A percentile compares a stretch with the other conserved stretches of the same genome.
These are phyloP conservation scores for Trichoderma pleuroti DNA, from an alignment of 2,329 filamentous ascomycete genomes.

Conservation along the genomic window DNA sequence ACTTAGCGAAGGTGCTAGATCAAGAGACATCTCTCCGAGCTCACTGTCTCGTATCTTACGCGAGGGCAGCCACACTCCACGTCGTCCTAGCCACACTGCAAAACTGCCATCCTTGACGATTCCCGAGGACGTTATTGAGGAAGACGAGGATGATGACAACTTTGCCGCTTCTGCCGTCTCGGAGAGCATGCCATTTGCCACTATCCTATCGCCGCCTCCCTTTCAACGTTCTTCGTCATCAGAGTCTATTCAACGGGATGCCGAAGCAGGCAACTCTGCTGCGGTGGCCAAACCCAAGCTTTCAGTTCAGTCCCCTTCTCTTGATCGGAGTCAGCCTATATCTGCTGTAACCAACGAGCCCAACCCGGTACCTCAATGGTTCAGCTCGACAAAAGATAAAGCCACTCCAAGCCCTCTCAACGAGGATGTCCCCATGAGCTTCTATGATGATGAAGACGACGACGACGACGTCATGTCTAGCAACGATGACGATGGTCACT, in stretches of 20 bases:
- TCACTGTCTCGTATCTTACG: constrained; percentile 51
- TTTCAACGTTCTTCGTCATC: constrained; percentile 37
- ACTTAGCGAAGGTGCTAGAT: constrained; percentile 41
- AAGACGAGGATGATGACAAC: constrained; percentile 59
- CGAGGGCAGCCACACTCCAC: constrained; percentile 39
- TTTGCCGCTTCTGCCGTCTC: constrained; percentile 53
- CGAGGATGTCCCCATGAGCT: constrained; percentile 43
- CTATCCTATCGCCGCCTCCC: constrained; percentile 52
- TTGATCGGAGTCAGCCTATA: not conserved
- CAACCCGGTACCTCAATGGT: constrained; percentile 23
- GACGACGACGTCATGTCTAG: constrained; percentile 39
- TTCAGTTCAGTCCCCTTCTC: not conserved
- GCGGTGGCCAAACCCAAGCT: not conserved
- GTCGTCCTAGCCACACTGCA: constrained; percentile 27
- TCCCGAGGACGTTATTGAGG: constrained; percentile 41
- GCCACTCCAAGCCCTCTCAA: constrained; percentile 35
- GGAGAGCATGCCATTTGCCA: constrained; percentile 43
- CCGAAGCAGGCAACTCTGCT: constrained; percentile 19
- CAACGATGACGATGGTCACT: constrained; percentile 33
- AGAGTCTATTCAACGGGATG: constrained; percentile 28
- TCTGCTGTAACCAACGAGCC: constrained; percentile 12
- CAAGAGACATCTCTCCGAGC: constrained; percentile 54
- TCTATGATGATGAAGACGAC: constrained; percentile 44
- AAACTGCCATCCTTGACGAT: constrained; percentile 34
- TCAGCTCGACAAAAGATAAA: constrained; percentile 23